Base-by-base conservation (phyloP, 495 filamentous ascomycete genomes). In the Penicillium manginii region DNA sequence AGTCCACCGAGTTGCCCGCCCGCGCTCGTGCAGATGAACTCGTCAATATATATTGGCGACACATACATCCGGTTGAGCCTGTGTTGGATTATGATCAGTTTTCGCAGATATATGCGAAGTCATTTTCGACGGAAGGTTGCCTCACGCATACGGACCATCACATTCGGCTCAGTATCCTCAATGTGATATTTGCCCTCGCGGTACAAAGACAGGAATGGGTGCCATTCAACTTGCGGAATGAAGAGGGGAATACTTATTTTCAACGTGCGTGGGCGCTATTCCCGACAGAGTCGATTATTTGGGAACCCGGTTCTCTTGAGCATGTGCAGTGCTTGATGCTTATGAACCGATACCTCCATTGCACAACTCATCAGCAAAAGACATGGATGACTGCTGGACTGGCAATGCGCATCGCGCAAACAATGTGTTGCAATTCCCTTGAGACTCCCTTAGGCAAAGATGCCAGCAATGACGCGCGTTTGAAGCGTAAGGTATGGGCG, bases 281-380 rank as follows among this genome's bases (percentile, higher is more conserved):
- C 17, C 64, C 53, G 0, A 45, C 54, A 5, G 66, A 72, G 46
- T 60, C 50, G 0, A 54, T 65, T 37, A 49, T 69, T 19, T 72
- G 69, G 69, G 26, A 62, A n/a, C 57, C 68, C 33, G 63, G 43
- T 8, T 69, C 68, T 4, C 43, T 71, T 12, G 61, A 70, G 46
- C n/a, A 53, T 14, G 57, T 71, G 12, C 63, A 73, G 47, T 69
- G 61, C 43, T 49, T 73, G 32, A 60, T 73, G 47, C 59, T 73
- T 21, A 67, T 69, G 59, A 69, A 62, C 35, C 61, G 65, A 52
- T 73, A 73, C 50, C 65, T 73, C 23, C 70, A 73, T 19, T 68
- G 70, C 53, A 71, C 70, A 21, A 64, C 45, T 31, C 61, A 67
- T 53, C 61, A 58, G 23, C 68, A 69, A 6, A 61, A 71, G 52